Evolutionary conservation across 148 eudicot genomes (phyloP).

Genomic region (Suaeda aralocaspica): DNA sequence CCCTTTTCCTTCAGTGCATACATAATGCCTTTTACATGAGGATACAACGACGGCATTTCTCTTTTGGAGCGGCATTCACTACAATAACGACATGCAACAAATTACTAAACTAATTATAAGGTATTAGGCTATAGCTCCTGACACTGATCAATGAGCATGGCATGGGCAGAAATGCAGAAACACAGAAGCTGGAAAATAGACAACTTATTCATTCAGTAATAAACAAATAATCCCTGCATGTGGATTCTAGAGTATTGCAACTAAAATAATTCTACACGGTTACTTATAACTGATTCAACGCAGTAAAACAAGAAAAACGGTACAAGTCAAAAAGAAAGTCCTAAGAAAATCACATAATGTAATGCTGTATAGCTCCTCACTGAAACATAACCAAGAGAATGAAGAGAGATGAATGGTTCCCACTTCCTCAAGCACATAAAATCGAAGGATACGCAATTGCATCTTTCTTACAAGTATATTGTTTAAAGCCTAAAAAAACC

Average conservation of each 20-base stretch:
- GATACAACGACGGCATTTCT: conserved; percentile 84
- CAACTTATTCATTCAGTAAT: not conserved
- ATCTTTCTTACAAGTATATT: not conserved
- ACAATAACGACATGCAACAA: conserved; percentile 9
- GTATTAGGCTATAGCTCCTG: not conserved
- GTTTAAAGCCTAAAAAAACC: no score
- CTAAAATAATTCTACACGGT: not conserved
- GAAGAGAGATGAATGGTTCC: no score
- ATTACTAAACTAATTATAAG: not conserved
- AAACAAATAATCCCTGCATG: not conserved
- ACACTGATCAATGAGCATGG: not conserved
- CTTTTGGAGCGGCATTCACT: conserved; percentile 96
- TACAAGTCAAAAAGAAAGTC: not conserved
- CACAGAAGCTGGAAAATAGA: not conserved
- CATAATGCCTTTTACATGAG: conserved; percentile 85
- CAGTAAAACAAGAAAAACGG: not conserved
- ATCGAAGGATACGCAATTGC: not conserved
- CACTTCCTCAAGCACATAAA: not conserved
- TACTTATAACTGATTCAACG: not conserved
- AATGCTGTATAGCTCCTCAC: not conserved
- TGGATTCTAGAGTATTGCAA: not conserved
- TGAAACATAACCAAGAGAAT: no score
- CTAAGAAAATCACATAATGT: no score
- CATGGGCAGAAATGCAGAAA: not conserved
- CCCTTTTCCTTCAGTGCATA: conserved; percentile 91